Percentiles rank a stretch among this genome's conserved stretches.
Evolutionary conservation across 208 protist genomes (phyloP).

Genomic region (Acanthamoeba lenticulata): DNA sequence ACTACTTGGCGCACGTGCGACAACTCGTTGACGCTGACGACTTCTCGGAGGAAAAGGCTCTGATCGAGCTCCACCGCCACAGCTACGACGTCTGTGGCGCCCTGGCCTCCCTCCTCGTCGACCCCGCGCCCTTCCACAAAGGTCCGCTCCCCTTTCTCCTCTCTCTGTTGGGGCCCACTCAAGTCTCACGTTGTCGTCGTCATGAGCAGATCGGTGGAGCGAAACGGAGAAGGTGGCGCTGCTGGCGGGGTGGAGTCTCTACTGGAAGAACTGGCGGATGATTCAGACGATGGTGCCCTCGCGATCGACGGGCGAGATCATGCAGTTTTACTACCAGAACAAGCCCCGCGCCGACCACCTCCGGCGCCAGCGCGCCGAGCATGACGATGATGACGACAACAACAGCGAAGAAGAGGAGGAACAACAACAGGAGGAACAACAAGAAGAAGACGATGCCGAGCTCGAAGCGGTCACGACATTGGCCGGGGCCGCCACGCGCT

Average conservation of each 20-base stretch:
- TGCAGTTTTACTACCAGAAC: constrained; percentile 53
- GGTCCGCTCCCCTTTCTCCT: background rate
- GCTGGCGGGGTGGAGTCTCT: background rate
- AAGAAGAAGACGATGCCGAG: background rate
- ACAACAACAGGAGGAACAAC: background rate
- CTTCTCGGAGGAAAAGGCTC: constrained; percentile 12
- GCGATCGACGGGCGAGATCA: constrained; percentile 20
- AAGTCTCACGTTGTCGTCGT: background rate
- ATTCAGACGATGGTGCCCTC: constrained; percentile 5
- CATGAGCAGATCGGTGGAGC: background rate
- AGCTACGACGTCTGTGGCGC: background rate
- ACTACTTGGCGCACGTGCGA: background rate
- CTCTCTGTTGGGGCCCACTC: background rate
- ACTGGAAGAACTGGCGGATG: constrained; percentile 6
- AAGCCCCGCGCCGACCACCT: background rate
- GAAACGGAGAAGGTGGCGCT: background rate
- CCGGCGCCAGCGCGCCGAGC: background rate
- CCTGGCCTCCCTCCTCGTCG: background rate
- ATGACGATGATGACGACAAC: background rate
- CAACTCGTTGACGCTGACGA: background rate
- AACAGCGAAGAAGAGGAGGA: constrained; percentile 10
- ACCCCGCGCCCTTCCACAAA: constrained; percentile 18
- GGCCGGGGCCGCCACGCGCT: background rate
- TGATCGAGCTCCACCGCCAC: background rate
- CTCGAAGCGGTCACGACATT: background rate